Conservation (phyloP, 164 flowering plant species). For the Cinnamomum micranthum region DNA sequence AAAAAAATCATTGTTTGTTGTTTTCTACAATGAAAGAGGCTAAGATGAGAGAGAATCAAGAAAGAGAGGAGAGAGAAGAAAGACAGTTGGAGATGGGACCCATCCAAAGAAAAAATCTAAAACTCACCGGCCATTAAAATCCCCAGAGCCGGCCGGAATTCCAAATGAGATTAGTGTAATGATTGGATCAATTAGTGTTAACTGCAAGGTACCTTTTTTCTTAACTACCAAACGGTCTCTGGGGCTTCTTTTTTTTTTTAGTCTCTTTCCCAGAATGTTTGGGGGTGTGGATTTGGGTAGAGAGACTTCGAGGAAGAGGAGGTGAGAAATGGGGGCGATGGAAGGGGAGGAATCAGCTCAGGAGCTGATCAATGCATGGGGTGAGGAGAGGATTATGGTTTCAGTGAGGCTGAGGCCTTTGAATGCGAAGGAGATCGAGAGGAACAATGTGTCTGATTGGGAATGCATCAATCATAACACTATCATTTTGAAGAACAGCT, state of each 20-base stretch:
- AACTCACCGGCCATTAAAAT: not conserved
- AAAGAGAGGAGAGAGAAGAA: not conserved
- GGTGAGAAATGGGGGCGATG: no score
- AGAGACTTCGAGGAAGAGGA: no score
- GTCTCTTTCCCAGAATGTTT: not conserved
- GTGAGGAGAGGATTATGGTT: slow-evolving; percentile 81
- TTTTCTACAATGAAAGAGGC: no score
- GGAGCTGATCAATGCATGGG: slow-evolving; percentile 4
- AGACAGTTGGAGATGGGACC: not conserved
- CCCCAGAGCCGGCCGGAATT: not conserved
- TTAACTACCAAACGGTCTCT: not conserved
- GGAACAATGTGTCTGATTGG: slow-evolving; percentile 83
- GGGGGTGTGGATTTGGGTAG: slow-evolving; percentile 49
- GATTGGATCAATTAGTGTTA: not conserved
- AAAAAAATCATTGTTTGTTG: no score
- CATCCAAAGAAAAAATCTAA: not conserved
- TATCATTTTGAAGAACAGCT: slow-evolving; percentile 74
- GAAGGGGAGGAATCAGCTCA: slow-evolving; percentile 32
- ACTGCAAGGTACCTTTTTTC: no score
- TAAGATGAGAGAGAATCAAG: no score
- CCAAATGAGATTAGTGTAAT: not conserved
- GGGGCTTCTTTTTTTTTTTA: not conserved
- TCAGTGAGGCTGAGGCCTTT: slow-evolving; percentile 94
- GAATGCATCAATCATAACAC: slow-evolving; percentile 91
- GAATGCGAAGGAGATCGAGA: slow-evolving; percentile 70